Evolutionary conservation across 768 basidiomycete species (phyloP).

Genomic region (Coprinopsis strossmayeri): DNA sequence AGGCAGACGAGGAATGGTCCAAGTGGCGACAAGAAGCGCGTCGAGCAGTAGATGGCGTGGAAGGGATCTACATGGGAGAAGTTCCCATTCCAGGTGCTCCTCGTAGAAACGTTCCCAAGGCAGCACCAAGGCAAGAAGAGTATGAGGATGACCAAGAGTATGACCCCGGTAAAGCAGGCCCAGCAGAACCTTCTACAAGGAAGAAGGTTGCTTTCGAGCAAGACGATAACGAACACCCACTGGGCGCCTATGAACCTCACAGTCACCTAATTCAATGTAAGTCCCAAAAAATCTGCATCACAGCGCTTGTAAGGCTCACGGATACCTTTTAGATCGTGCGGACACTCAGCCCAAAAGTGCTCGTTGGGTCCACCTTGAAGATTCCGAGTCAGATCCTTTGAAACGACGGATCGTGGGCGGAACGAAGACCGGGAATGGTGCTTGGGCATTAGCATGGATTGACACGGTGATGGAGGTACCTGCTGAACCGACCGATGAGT

Average conservation of each 20-base stretch:
- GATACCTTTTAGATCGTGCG: constrained; percentile 46
- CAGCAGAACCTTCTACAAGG: constrained; percentile 15
- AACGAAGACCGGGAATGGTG: constrained; percentile 68
- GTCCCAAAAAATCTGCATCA: constrained; percentile 20
- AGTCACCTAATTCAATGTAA: constrained; percentile 67
- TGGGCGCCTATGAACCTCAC: constrained; percentile 82
- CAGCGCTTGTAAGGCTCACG: neutral
- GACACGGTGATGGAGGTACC: constrained; percentile 47
- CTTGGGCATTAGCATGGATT: constrained; percentile 78
- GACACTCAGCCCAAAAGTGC: constrained; percentile 71
- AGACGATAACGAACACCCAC: constrained; percentile 27
- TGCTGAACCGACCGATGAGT: neutral
- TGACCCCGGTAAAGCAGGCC: constrained; percentile 12
- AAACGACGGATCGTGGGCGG: constrained; percentile 54
- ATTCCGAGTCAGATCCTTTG: constrained; percentile 22
- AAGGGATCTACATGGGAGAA: constrained; percentile 25
- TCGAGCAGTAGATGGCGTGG: constrained; percentile 43
- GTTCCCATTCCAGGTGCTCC: constrained; percentile 15
- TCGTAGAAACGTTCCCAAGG: constrained; percentile 14
- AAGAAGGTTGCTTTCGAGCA: constrained; percentile 9
- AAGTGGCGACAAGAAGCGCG: constrained; percentile 50
- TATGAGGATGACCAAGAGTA: constrained; percentile 19
- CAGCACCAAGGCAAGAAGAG: constrained; percentile 13
- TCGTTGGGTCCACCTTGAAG: constrained; percentile 54
- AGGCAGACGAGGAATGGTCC: constrained; percentile 60